Conservation (phyloP, 768 basidiomycete species). For the Russula abietina region DNA sequence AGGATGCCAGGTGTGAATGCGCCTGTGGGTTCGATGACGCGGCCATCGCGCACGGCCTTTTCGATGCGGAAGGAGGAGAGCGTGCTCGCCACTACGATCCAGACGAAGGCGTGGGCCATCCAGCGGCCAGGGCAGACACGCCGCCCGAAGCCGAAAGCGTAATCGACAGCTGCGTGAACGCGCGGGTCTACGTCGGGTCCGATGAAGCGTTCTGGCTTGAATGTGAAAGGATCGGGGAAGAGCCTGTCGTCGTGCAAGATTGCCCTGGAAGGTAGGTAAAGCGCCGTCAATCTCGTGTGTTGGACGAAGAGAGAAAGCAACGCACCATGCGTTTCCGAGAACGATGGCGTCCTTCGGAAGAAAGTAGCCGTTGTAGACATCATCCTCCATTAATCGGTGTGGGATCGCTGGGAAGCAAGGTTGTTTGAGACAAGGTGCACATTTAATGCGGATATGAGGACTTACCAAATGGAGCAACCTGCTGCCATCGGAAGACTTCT, state of each 20-base stretch:
- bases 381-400: constrained; percentile 25
- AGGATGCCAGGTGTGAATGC: constrained; percentile 24
- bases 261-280: constrained; percentile 1
- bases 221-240: constrained; percentile 29
- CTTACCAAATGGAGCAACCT: constrained; percentile 25
- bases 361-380: constrained; percentile 29
- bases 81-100: constrained; percentile 23
- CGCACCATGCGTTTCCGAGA: constrained; percentile 25
- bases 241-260: constrained; percentile 29
- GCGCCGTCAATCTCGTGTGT: neutral
- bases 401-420: constrained; percentile 21
- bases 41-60: constrained; percentile 21
- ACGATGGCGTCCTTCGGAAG: constrained; percentile 25
- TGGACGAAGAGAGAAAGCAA: too few species aligned
- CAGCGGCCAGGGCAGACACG: constrained; percentile 27
- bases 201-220: constrained; percentile 31
- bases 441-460: neutral
- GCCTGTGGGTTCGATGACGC: constrained; percentile 21
- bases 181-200: constrained; percentile 16
- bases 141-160: constrained; percentile 27
- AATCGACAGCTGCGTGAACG: constrained; percentile 15
- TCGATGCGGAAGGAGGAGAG: constrained; percentile 23
- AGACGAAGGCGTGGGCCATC: constrained; percentile 25
- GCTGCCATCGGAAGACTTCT: constrained; percentile 29
- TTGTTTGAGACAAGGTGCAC: neutral